Evolutionary conservation across 2,329 filamentous ascomycete species (phyloP), one percentile per base, ranked within the genome.

Genomic region (Microcera coccophila): DNA sequence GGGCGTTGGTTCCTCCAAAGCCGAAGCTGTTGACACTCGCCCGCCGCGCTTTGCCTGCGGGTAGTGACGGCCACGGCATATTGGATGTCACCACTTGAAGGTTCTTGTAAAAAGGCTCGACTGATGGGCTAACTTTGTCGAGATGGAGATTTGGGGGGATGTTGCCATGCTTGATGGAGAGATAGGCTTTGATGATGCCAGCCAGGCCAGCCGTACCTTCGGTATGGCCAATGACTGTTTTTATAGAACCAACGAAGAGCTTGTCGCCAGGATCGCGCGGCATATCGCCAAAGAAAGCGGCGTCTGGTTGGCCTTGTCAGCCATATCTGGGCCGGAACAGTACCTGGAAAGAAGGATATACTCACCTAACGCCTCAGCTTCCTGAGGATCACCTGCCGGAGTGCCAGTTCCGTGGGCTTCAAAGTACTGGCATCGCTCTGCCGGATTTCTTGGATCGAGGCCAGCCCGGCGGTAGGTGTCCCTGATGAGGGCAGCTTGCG

Each of bases 171-270:
- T 61, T 55, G 1, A 62, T 36, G 1, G 51, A 39, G 11, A 58
- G 18, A n/a, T 58, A 42, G 2, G 50, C 39, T 22, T 63, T 64
- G 20, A 62, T 54, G 4, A 64, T 29, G 4, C 53, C 41, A 0
- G 54, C 50, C 1, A 63, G 22, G 0, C 60, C 61, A 0, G 49
- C 51, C 1, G 53, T 49, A 3, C 50, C 55, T 20, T 60, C 58
- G 0, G 48, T 38, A 20, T 62, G 60, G 11, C 72, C 72, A 11
- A 74, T 63, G 32, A 73, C 53, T 0, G 70, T 67, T 35, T 74
- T 74, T 3, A 73, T 64, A 1, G 68, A 70, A 14, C 41, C 41
- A 15, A 41, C 24, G 20, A 36, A 34, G 4, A 45, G 26, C 2
- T 19, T 20, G 10, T 16, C 24, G 15, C 15, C 29, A 9, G 29